Evolutionary conservation across 441 rosid genomes (phyloP).

Genomic region (Jatropha podagrica): DNA sequence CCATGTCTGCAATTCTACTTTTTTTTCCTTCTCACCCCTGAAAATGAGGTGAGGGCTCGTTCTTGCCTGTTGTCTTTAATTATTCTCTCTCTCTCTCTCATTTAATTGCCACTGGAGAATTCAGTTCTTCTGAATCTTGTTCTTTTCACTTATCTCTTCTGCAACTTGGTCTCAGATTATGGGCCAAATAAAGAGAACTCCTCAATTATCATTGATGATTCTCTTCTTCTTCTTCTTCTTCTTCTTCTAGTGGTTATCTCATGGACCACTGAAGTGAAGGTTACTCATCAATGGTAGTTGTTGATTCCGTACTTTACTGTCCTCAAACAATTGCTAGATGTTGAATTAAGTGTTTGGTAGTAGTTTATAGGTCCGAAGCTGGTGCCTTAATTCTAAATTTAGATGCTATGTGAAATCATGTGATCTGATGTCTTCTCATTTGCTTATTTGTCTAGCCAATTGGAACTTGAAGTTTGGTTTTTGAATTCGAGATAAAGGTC

Average conservation of each 20-base stretch:
- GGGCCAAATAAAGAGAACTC: slow-evolving; percentile 15
- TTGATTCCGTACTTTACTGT: not conserved
- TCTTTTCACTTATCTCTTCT: slow-evolving; percentile 3
- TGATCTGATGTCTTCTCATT: not conserved
- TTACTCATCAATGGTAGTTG: slow-evolving; percentile 8
- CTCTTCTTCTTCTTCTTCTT: not conserved
- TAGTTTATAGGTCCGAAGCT: not conserved
- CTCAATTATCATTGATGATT: not conserved
- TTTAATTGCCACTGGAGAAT: slow-evolving; percentile 9
- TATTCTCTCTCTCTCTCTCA: not conserved
- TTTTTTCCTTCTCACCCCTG: slow-evolving; percentile 18
- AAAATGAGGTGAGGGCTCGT: slow-evolving; percentile 22
- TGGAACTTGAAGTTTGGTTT: not conserved
- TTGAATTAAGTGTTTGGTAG: not conserved
- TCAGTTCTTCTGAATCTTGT: not conserved
- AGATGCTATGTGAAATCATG: not conserved
- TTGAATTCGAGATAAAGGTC: not conserved
- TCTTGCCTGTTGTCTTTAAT: not conserved
- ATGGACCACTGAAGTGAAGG: slow-evolving; percentile 11
- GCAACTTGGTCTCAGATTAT: slow-evolving; percentile 13
- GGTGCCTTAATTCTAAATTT: not conserved
- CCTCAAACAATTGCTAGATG: not conserved
- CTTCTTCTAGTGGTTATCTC: not conserved
- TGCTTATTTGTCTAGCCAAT: slow-evolving; percentile 3
- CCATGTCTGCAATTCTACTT: slow-evolving; percentile 17